Evolutionary conservation across 129 eudicot genomes (phyloP), one percentile per base, ranked within the genome.

Genomic region (Ambrosia artemisiifolia): DNA sequence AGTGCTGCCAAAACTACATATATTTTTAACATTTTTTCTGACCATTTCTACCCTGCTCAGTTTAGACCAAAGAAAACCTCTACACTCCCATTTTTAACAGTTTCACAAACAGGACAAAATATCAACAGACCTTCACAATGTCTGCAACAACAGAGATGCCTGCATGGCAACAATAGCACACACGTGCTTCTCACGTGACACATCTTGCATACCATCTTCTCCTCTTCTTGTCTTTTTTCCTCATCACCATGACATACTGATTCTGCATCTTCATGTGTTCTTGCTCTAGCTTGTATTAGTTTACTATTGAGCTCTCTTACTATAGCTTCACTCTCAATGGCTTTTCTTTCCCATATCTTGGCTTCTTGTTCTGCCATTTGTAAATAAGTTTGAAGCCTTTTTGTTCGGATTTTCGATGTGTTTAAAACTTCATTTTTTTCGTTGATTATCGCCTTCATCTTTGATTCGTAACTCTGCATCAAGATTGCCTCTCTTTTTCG

Each of bases 31-130:
- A 11, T 50, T 69, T 68, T n/a, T 33, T 59, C 20, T 60, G 70
- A 71, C 70, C 81, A 60, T 38, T 63, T 77, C 24, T 70, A 50
- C 76, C 76, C 81, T 33, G 7, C 60, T 54, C 24, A 78, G 70
- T 74, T 76, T 62, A 73, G 67, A 18, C 78, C 70, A 68, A 79
- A 66, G 70, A 72, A 30, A 82, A 73, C 81, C 73, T 82, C 87
- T 78, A 85, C 44, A 53, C 85, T 79, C 51, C 71, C 90, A 36
- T 79, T 70, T 75, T 85, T 85, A 57, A 68, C 63, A 79, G 78
- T 71, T 72, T 76, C 78, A 85, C 90, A 85, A 24, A 85, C 70
- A 54, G 86, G 90, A 72, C 90, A 85, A 57, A 63, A 63, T 81
- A 51, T 69, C 42, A 82, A 54, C 42, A 49, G 30, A 63, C 68